Evolutionary conservation across 345 rosid species (phyloP), one percentile per base, ranked within the genome.

Genomic region (Trapa incisa): DNA sequence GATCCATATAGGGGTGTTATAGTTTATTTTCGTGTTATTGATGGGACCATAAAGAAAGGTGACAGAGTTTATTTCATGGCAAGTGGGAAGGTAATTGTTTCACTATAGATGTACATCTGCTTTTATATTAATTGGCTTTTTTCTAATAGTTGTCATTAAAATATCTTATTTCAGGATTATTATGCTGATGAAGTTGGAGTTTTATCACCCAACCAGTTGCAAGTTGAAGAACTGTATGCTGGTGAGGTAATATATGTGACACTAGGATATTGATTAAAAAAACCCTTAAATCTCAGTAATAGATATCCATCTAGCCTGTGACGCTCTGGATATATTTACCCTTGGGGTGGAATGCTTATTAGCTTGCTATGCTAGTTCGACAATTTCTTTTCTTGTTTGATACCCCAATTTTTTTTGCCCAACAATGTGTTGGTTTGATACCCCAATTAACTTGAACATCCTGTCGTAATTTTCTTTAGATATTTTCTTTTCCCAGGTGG

Each of bases 1-100:
- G 99, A 94, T 87, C 89, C 96, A 63, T 94, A 94, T 72, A 96
- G 99, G 13, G 99, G 99, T 76, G 99, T 94, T 69, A 82, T 94
- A 71, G 99, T 87, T 60, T 94, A 94, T 80, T 90, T 90, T 73
- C 92, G 99, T 79, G 91, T 90, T 43, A 78, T 88, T 71, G 99
- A 94, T 87, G 99, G 99, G 69, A 86, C 77, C 60, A 78, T 94
- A 72, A 90, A 83, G 86, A 94, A 88, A 80, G 99, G 99, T 15
- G 99, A 94, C 80, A 82, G 86, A 75, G 84, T 94, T 74, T 74
- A 71, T 77, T 94, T 94, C 75, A 90, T 94, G 99, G 99, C 97
- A 61, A 94, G 97, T 78, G 66, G 57, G 73, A 94, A 90, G 98
- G 98, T 93, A 68, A 70, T 35, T 33, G 9, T 32, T 7, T n/a